Base-by-base conservation (phyloP, 2,329 filamentous ascomycete genomes). In the Ploettnerulaceae sp. region DNA sequence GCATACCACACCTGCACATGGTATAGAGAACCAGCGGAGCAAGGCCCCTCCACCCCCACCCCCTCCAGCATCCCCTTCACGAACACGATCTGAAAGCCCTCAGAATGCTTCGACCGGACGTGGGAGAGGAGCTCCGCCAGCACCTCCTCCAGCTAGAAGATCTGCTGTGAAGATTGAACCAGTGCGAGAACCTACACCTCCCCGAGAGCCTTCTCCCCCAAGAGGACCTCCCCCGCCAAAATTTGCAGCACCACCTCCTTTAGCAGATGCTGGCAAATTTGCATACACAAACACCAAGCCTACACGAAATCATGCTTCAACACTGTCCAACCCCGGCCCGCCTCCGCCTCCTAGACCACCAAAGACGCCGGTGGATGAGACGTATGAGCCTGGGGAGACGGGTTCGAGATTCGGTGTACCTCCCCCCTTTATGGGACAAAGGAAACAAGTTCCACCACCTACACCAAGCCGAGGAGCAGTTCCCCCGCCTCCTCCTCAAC, bases 191-290 rank as follows among this genome's bases (percentile, higher is more conserved):
- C 67, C 70, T n/a, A 71, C 74, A 70, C 79, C 86, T n/a, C 77
- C 84, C 22, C 75, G 82, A 61, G 84, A 88, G 49, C 78, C 84
- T 11, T 81, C 83, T 11, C 86, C 88, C 9, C 79, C 82, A 14
- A 61, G 64, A 47, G 66, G 68, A 20, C 75, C 75, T 7, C 77
- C 81, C 17, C 77, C 82, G 41, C 79, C 80, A 7, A 77, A 75
- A 58, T 97, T 95, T 70, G 77, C 82, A 55, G 91, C 88, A 7
- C 93, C 93, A 35, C 93, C 93, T 25, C 87, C 91, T 2, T 69
- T 97, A 49, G 81, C 88, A 45, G 90, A 95, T 65, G 93, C 93
- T 48, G 93, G 93, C 28, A 95, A 88, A 67, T 93, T 81, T 62
- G 89, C 85, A 3, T 74, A 82, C 52, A 66, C 71, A 22, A 69